Base-by-base conservation (phyloP, 2,329 filamentous ascomycete species). In the Blastomyces silverae region DNA sequence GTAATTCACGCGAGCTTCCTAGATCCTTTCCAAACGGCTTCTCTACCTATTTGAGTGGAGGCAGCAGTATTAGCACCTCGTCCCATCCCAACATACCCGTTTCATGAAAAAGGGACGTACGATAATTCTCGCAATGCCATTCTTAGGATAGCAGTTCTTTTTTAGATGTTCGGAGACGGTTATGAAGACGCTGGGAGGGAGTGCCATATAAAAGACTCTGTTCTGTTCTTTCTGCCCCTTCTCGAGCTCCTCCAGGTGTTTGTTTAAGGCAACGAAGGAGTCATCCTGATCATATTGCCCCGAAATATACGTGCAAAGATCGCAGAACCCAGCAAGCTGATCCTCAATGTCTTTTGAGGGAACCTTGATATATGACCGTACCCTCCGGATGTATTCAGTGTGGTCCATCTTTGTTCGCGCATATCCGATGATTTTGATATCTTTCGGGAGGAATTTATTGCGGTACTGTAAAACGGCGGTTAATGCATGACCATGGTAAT, bases 371-470 rank as follows among this genome's bases (percentile, higher is more conserved):
- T 97, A 95, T 67, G 92, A 96, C 81, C 90, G 93, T 80, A 99
- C 92, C 71, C 94, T 87, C 81, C 89, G 90, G 76, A 97, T 85
- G 82, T 90, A 97, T 79, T 99, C 94, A 69, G 91, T 88, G 74
- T 93, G 92, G 81, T 97, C 92, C 94, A 99, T 99, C 84, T 97
- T 97, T 72, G 94, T 99, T 77, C 94, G 89, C 73, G 94, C 94
- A 91, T 99, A 99, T 83, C 94, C 94, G 74, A 99, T 87, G 77
- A 99, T 97, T 79, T 88, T 90, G 80, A 96, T 92, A 79, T 95
- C 92, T 81, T 96, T 96, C 73, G 80, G 94, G 62, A 99, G 90
- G 83, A 97, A 99, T 80, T 97, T 93, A 83, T 99, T 99, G 77
- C 94, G 91, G 83, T 93, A 96, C 92, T 96, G 76, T 69, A 62